Evolutionary conservation across 306 rosid genomes (phyloP).

Genomic region (Adenanthera pavonina): DNA sequence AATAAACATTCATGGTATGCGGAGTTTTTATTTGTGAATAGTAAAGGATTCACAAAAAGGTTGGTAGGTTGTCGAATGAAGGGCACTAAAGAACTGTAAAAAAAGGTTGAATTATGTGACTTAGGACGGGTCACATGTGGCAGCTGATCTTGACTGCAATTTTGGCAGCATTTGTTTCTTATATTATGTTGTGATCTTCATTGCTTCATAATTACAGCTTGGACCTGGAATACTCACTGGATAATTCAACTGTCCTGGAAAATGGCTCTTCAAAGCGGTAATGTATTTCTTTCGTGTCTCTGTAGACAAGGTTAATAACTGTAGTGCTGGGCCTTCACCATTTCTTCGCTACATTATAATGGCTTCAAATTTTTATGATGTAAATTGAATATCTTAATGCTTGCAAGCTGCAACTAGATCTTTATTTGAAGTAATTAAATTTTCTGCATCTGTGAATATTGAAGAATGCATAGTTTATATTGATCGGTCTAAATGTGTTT

Average conservation of each 20-base stretch:
- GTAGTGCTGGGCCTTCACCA: background rate
- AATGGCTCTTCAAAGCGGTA: constrained; percentile 74
- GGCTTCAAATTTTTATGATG: background rate
- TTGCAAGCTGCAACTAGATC: constrained; percentile 4
- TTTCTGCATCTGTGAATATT: constrained; percentile 13
- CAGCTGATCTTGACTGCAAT: background rate
- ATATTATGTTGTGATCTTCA: constrained; percentile 15
- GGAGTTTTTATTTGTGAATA: background rate
- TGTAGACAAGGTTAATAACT: constrained; percentile 15
- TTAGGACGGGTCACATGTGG: background rate
- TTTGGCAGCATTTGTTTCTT: background rate
- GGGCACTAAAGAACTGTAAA: background rate
- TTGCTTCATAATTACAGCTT: constrained; percentile 49
- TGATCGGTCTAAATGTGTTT: background rate
- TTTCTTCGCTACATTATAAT: background rate
- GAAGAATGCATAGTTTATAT: background rate
- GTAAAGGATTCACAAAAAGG: background rate
- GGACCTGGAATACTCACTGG: constrained; percentile 61
- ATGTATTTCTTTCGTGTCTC: constrained; percentile 15
- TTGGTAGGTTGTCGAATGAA: background rate
- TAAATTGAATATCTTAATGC: constrained; percentile 4
- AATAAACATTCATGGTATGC: background rate
- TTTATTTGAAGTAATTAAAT: constrained; percentile 4
- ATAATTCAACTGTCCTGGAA: constrained; percentile 56
- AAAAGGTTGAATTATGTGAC: background rate